Percentiles rank a stretch among this genome's conserved stretches.
These are phyloP conservation scores for Takashimella koratensis DNA, from an alignment of 1,284 basidiomycete genomes.

Conservation along the genomic window DNA sequence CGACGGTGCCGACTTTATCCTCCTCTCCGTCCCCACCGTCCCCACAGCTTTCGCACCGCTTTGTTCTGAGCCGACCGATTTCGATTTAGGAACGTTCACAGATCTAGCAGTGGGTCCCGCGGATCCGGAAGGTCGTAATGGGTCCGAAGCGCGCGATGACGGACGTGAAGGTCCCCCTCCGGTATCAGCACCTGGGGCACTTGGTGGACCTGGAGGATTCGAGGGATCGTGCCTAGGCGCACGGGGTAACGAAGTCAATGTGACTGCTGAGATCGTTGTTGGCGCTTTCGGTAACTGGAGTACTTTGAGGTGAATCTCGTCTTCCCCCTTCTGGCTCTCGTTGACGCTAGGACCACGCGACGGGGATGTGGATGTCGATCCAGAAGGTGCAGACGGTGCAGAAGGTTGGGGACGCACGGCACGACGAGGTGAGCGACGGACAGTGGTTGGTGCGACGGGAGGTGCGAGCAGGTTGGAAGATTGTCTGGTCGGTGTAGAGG, in stretches of 20 bases:
- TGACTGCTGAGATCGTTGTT: background rate
- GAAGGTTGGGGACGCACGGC: too few species aligned
- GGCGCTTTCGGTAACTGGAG: background rate
- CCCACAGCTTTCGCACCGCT: too few species aligned
- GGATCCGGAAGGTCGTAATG: too few species aligned
- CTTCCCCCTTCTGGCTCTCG: background rate
- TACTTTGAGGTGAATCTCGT: background rate
- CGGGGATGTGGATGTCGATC: background rate
- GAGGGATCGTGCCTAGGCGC: background rate
- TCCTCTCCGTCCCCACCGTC: too few species aligned
- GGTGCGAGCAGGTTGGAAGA: background rate
- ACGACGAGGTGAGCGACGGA: background rate
- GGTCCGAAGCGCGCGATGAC: too few species aligned
- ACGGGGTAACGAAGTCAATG: background rate
- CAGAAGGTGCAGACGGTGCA: too few species aligned
- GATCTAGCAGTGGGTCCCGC: background rate
- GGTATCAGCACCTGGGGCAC: background rate
- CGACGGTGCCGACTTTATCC: too few species aligned
- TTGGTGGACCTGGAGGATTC: background rate
- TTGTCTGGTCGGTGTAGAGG: background rate
- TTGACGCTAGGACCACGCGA: too few species aligned
- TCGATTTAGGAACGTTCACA: background rate
- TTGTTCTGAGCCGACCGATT: too few species aligned
- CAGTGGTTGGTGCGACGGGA: background rate
- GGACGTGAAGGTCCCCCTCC: background rate